Base-by-base conservation (phyloP, 768 basidiomycete species). In the Collybia sordida region DNA sequence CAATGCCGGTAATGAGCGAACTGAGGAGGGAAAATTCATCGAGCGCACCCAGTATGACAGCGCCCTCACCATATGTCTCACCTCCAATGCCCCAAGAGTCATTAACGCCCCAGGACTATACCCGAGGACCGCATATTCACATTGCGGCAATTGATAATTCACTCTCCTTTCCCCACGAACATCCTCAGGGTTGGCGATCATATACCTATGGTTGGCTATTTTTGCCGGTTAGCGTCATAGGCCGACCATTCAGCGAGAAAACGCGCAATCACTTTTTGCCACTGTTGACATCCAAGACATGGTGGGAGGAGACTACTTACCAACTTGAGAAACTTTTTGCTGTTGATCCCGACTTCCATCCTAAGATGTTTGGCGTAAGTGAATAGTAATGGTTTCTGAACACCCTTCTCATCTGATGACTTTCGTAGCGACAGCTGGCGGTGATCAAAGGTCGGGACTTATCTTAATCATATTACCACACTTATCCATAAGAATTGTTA, bases 91-190 rank as follows among this genome's bases (percentile, higher is more conserved):
- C 69, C 14, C 68, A 68, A 9, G 64, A 66, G 37, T 61, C 73
- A 24, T 70, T 70, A 17, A 65, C 70, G 24, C 63, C 68, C 21
- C 57, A 65, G 34, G 75, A 78, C 42, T 88, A 83, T 60, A 80
- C 73, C 37, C 78, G 80, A 44, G 77, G 76, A 52, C 89, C 91
- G 1, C 92, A 94, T 62, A 83, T 94, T 37, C 92, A 93, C 61
- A 89, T 94, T 49, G 92, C 93, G 39, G 93, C 93, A 8, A 96
- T 96, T 53, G 93, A 95, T 62, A 95, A 95, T 65, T 93, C 90
- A 0, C 79, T 96, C 31, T 90, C 90, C 2, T 96, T 93, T 60
- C 93, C 93, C 21, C 90, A 94, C 56, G 87, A 93, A 59, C 92
- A 95, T 58, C 93, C 93, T 0, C 80, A 83, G 51, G 92, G 79